Percentiles rank a stretch among this genome's conserved stretches.
Conservation (phyloP, 805 yeast species). For the Candida ipomoeae region DNA sequence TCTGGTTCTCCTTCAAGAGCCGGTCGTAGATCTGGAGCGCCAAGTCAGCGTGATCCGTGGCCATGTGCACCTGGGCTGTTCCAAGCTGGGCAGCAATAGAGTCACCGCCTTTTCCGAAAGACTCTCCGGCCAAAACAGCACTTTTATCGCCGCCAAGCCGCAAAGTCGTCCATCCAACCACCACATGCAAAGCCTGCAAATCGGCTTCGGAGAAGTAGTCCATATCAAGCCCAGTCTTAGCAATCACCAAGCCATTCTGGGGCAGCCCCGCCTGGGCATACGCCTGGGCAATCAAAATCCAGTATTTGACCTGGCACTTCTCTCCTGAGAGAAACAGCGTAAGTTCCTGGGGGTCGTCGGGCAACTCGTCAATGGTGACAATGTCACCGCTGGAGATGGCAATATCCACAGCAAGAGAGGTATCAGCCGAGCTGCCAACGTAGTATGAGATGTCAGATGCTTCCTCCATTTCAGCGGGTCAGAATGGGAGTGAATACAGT, state of each 20-base stretch:
- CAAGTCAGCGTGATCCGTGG: slow-evolving; percentile 60
- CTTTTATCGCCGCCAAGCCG: slow-evolving; percentile 29
- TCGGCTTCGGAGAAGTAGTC: slow-evolving; percentile 37
- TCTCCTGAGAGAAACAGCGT: slow-evolving; percentile 77
- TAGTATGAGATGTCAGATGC: slow-evolving; percentile 28
- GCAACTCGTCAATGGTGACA: slow-evolving; percentile 81
- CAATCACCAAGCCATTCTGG: slow-evolving; percentile 60
- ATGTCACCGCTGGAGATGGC: slow-evolving; percentile 77
- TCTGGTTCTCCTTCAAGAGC: slow-evolving; percentile 49
- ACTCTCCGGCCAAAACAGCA: slow-evolving; percentile 23
- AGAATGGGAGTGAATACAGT: slow-evolving; percentile 1
- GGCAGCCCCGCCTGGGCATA: slow-evolving; percentile 61
- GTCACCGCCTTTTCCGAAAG: not conserved
- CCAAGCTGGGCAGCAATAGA: slow-evolving; percentile 4
- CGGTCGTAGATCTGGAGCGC: slow-evolving; percentile 68
- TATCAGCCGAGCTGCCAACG: slow-evolving; percentile 26
- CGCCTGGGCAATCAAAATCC: slow-evolving; percentile 82
- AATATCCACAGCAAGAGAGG: slow-evolving; percentile 47
- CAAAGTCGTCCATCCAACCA: slow-evolving; percentile 70
- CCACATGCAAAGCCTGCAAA: slow-evolving; percentile 52
- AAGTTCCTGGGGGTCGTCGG: slow-evolving; percentile 85
- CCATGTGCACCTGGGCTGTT: slow-evolving; percentile 54
- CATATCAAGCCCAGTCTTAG: slow-evolving; percentile 53
- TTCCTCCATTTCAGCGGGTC: slow-evolving; percentile 13
- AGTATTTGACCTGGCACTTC: slow-evolving; percentile 66